Base-by-base conservation (phyloP, 805 yeast species). In the Blastobotrys terrestris region DNA sequence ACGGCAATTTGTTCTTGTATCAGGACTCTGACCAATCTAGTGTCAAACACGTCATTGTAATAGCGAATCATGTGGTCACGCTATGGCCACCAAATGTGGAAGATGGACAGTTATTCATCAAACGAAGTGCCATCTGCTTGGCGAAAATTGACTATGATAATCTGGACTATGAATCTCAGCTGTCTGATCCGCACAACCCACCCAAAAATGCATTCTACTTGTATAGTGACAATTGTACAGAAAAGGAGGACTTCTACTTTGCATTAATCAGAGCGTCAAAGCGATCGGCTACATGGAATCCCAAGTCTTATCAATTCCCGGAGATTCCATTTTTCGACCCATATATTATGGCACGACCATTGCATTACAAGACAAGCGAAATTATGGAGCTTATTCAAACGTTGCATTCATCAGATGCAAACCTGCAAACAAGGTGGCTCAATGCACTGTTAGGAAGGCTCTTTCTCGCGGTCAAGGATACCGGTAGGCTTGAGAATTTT, bases 221-320 rank as follows among this genome's bases (percentile, higher is more conserved):
- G 2, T 87, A 89, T 66, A 78, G 84, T 44, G 95, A 89, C 59
- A 77, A 81, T 48, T 88, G 90, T 59, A 77, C 77, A 52, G 90
- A 85, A 46, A 92, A 92, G 63, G 99, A 94, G 67, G 96, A 92
- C 65, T 84, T 97, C 86, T 94, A 92, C 65, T 90, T 89, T 67
- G 83, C 87, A 0, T 72, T 94, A 51, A 74, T 92, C n/a, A 74
- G 84, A 53, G 95, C 95, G 0, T 79, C 92, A 0, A 85, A 84
- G 55, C 68, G 19, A 20, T 19, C 26, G 35, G 46, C 46, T 4
- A 44, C 16, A 14, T 44, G 31, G 18, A 15, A 44, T 31, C 39
- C 40, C 3, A 45, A 45, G 14, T 5, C 8, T 6, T 7, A 26
- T 2, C 48, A 8, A 16, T n/a, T 11, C 3, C 39, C 19, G n/a